A percentile compares a stretch with the other conserved stretches of the same genome.
These are phyloP conservation scores for Laburnicola sp. DNA, from an alignment of 2,329 filamentous ascomycete genomes.

Conservation along the genomic window DNA sequence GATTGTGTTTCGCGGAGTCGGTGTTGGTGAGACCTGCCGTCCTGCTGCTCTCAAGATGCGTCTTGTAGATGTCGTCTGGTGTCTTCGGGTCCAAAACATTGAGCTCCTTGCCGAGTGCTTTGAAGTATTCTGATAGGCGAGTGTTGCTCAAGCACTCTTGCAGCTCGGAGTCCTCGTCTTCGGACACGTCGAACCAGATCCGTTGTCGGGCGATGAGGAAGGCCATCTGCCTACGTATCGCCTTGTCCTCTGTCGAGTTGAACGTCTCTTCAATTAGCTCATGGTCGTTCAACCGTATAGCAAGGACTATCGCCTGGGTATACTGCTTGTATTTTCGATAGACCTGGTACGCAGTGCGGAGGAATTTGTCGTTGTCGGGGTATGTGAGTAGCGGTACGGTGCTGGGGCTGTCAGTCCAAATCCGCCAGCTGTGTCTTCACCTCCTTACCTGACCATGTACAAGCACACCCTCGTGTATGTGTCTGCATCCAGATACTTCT, in stretches of 20 bases:
- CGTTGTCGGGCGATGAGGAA: conserved; percentile 91
- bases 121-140: conserved; percentile 88
- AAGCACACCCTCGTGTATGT: conserved; percentile 91
- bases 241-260: conserved; percentile 74
- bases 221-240: conserved; percentile 88
- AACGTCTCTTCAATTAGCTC: conserved; percentile 83
- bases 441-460: conserved; percentile 82
- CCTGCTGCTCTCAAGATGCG: conserved; percentile 91
- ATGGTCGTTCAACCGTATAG: conserved; percentile 87
- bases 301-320: conserved; percentile 89
- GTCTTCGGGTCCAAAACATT: conserved; percentile 97
- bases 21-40: conserved; percentile 92
- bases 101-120: conserved; percentile 88
- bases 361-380: conserved; percentile 94
- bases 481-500: conserved; percentile 87
- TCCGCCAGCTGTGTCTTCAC: not conserved
- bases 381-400: conserved; percentile 98
- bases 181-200: conserved; percentile 75
- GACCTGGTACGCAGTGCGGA: conserved; percentile 88
- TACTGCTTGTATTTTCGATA: conserved; percentile 93
- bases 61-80: conserved; percentile 99
- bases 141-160: conserved; percentile 85
- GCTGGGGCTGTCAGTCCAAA: conserved; percentile 48
- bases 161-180: conserved; percentile 73
- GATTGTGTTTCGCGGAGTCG: conserved; percentile 92